Evolutionary conservation across 495 filamentous ascomycete genomes (phyloP).

Genomic region (Opeltia flavorubescens): DNA sequence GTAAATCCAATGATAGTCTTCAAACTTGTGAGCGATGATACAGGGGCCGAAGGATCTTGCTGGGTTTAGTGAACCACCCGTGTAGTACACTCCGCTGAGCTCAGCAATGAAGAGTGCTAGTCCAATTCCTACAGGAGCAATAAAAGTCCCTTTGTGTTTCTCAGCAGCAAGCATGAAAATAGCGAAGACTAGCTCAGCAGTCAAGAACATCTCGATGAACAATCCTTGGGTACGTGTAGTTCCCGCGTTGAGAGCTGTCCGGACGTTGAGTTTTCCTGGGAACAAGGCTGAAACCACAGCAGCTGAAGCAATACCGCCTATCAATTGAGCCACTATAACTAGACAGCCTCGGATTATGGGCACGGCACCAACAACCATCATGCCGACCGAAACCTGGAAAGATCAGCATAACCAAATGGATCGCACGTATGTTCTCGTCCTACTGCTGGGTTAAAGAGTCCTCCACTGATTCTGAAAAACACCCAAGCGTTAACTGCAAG

Average conservation of each 20-base stretch:
- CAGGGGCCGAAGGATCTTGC: slow-evolving; percentile 25
- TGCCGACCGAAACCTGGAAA: slow-evolving; percentile 23
- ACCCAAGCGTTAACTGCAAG: slow-evolving; percentile 53
- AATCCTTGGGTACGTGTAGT: slow-evolving; percentile 35
- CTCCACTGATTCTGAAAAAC: slow-evolving; percentile 51
- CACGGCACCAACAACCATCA: slow-evolving; percentile 42
- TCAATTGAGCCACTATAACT: slow-evolving; percentile 41
- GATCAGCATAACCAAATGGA: background rate
- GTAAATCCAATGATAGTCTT: slow-evolving; percentile 26
- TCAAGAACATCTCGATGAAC: slow-evolving; percentile 42
- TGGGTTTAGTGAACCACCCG: slow-evolving; percentile 46
- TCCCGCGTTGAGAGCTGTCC: slow-evolving; percentile 26
- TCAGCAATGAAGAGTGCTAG: slow-evolving; percentile 38
- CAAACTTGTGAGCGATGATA: slow-evolving; percentile 7
- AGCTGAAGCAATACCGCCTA: slow-evolving; percentile 41
- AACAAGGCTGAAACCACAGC: slow-evolving; percentile 38
- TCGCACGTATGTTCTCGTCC: background rate
- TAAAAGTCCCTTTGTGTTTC: slow-evolving; percentile 34
- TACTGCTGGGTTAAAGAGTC: slow-evolving; percentile 50
- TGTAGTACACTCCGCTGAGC: slow-evolving; percentile 36
- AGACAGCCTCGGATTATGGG: slow-evolving; percentile 30
- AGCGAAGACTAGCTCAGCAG: slow-evolving; percentile 37
- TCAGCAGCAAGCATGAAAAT: slow-evolving; percentile 44
- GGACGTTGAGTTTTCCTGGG: slow-evolving; percentile 33
- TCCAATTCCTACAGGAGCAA: slow-evolving; percentile 31